A percentile compares a stretch with the other conserved stretches of the same genome.
phyloP scores from a whole-genome alignment of 2,329 filamentous ascomycete species.

The Aspergillus oerlinghausenensis region DNA sequence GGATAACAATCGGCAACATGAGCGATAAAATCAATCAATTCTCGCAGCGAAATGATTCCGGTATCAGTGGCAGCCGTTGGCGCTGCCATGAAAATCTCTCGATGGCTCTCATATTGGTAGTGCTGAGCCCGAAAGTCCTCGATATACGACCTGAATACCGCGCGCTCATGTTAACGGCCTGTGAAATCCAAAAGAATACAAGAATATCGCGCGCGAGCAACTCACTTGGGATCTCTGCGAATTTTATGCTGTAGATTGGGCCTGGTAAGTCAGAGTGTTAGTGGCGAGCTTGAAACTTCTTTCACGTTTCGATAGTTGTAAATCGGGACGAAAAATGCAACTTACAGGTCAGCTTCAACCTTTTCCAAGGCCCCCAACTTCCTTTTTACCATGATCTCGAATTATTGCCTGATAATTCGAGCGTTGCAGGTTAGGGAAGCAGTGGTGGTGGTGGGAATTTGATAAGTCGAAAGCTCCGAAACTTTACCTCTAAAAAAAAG shows the following conservation, averaged over 20 bases:
- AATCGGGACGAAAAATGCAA: conserved; percentile 1
- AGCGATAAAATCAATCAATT: conserved; percentile 88
- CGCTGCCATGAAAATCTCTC: conserved; percentile 83
- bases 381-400: conserved; percentile 66
- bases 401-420: conserved; percentile 4
- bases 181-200: not conserved
- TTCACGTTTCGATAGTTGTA: conserved; percentile 3
- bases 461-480: conserved; percentile 15
- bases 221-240: conserved; percentile 73
- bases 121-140: conserved; percentile 87
- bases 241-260: conserved; percentile 91
- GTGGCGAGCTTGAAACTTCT: conserved; percentile 14
- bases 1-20: conserved; percentile 94
- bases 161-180: conserved; percentile 2
- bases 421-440: conserved; percentile 74
- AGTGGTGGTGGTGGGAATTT: conserved; percentile 31
- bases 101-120: conserved; percentile 84
- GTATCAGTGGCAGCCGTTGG: conserved; percentile 73
- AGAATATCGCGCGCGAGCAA: conserved; percentile 3
- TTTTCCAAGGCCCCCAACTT: conserved; percentile 92
- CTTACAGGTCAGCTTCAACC: conserved; percentile 80
- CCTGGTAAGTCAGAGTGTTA: conserved; percentile 40
- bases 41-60: conserved; percentile 77
- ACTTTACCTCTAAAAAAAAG: not conserved
- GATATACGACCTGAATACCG: conserved; percentile 64